Evolutionary conservation across 2,329 filamentous ascomycete species (phyloP).

Genomic region (Biscogniauxia mediterranea): DNA sequence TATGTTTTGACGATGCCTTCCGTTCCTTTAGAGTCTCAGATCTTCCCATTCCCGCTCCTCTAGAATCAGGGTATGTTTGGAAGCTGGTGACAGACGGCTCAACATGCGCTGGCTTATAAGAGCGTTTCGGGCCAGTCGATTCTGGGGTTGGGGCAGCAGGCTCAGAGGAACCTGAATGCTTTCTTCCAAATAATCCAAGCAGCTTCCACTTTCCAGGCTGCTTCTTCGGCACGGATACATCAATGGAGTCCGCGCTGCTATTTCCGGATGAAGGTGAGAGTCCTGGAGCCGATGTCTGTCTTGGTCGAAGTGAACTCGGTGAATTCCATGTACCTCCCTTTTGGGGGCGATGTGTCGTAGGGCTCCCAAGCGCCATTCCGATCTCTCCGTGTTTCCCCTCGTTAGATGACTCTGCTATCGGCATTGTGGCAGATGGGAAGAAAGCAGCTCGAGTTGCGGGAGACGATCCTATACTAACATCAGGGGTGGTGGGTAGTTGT

Average conservation of each 20-base stretch:
- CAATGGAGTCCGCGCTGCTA: conserved; percentile 21
- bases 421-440: conserved; percentile 36
- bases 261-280: conserved; percentile 23
- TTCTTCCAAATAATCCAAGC: conserved; percentile 55
- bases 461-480: conserved; percentile 38
- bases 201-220: conserved; percentile 59
- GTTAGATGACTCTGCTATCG: conserved; percentile 43
- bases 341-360: conserved; percentile 48
- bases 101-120: conserved; percentile 13
- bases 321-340: conserved; percentile 23
- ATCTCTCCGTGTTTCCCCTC: conserved; percentile 50
- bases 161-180: conserved; percentile 31
- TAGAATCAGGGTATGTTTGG: conserved; percentile 17
- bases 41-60: conserved; percentile 28
- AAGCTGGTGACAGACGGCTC: conserved; percentile 13
- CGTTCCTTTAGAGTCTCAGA: conserved; percentile 37
- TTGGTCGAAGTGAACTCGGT: conserved; percentile 14
- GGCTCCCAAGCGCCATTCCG: conserved; percentile 74
- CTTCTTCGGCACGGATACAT: conserved; percentile 37
- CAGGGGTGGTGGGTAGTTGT: conserved; percentile 44
- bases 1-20: conserved; percentile 38
- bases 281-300: conserved; percentile 13
- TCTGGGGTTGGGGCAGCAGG: conserved; percentile 15
- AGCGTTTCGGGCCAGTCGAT: conserved; percentile 20
- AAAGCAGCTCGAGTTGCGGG: conserved; percentile 30